phyloP scores from a whole-genome alignment of 169 alveolate species.

The Eimeria necatrix region DNA sequence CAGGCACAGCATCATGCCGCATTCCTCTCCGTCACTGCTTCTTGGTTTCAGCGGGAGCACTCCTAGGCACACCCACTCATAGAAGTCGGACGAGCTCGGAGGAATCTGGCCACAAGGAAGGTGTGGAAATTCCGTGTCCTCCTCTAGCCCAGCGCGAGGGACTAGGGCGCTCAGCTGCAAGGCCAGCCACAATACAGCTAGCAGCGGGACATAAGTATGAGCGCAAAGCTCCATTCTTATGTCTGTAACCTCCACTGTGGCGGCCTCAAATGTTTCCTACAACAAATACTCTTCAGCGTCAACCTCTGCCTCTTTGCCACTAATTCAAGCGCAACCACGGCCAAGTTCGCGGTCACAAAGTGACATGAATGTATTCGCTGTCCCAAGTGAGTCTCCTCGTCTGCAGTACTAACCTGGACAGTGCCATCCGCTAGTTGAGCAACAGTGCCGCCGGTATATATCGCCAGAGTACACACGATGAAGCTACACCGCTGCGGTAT shows the following conservation, averaged over 20 bases:
- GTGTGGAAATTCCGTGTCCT: slow-evolving; percentile 40
- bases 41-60: slow-evolving; percentile 65
- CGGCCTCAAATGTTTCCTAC: no score
- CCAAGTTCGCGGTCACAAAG: no score
- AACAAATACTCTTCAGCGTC: no score
- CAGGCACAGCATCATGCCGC: slow-evolving; percentile 74
- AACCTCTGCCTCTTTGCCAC: no score
- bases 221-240: no score
- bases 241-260: no score
- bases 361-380: no score
- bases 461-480: slow-evolving; percentile 78
- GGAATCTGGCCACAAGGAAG: slow-evolving; percentile 73
- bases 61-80: slow-evolving; percentile 75
- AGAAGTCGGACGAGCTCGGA: slow-evolving; percentile 64
- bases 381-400: neutral
- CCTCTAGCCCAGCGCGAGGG: slow-evolving; percentile 55
- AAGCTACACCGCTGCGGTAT: slow-evolving; percentile 70
- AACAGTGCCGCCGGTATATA: slow-evolving; percentile 77
- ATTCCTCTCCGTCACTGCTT: slow-evolving; percentile 55
- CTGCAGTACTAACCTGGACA: slow-evolving; percentile 40
- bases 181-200: neutral
- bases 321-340: no score
- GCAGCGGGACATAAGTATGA: neutral
- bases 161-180: slow-evolving; percentile 66
- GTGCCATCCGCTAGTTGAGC: slow-evolving; percentile 60